A percentile compares a stretch with the other conserved stretches of the same genome.
phyloP scores from a whole-genome alignment of 331 rosid species.

The Saraca asoca region DNA sequence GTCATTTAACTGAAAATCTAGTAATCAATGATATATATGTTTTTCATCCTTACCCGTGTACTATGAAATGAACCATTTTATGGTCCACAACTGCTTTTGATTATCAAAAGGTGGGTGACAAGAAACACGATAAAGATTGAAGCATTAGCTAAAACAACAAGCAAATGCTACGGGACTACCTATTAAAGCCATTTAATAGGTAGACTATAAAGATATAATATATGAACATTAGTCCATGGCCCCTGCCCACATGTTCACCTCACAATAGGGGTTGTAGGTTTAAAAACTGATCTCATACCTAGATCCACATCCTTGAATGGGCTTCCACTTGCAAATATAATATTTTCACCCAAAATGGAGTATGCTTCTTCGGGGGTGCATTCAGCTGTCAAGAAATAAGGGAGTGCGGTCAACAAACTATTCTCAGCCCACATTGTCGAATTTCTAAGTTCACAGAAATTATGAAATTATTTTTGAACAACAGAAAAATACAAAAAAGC shows the following conservation, averaged over 20 bases:
- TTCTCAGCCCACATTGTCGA: constrained; percentile 19
- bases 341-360: constrained; percentile 83
- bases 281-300: constrained; percentile 53
- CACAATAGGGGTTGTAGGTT: constrained; percentile 18
- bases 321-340: constrained; percentile 98
- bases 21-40: too few relatives aligned
- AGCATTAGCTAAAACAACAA: too few relatives aligned
- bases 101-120: too few relatives aligned
- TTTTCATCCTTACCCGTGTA: too few relatives aligned
- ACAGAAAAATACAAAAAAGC: background rate
- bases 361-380: constrained; percentile 96
- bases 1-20: too few relatives aligned
- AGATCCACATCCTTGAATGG: constrained; percentile 89
- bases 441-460: constrained; percentile 8
- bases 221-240: too few relatives aligned
- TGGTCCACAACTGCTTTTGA: too few relatives aligned
- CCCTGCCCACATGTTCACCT: constrained; percentile 11
- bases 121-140: too few relatives aligned
- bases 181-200: too few relatives aligned
- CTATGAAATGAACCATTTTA: too few relatives aligned
- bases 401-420: constrained; percentile 18
- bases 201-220: too few relatives aligned
- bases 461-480: background rate
- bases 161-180: too few relatives aligned
- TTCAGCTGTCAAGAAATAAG: constrained; percentile 69